These are phyloP conservation scores for Spergularia marina DNA, from an alignment of 148 eudicot genomes.

Conservation along the genomic window DNA sequence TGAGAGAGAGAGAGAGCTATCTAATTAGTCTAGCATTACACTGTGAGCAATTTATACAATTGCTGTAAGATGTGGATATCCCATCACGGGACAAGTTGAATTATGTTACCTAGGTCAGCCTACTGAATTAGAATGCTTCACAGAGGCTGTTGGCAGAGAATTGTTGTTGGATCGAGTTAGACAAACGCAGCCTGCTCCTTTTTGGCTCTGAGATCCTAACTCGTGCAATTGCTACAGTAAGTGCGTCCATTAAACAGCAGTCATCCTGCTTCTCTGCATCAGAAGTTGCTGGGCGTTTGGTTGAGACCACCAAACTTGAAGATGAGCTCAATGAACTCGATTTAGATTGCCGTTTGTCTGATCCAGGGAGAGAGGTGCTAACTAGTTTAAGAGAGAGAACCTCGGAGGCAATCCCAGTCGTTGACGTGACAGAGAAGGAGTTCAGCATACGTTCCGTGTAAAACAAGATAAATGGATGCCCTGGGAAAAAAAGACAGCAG, in stretches of 20 bases:
- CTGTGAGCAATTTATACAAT: slow-evolving; percentile 11
- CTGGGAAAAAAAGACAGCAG: slow-evolving; percentile 33
- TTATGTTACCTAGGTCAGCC: slow-evolving; percentile 11
- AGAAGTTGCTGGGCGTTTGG: slow-evolving; percentile 16
- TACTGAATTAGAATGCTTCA: slow-evolving; percentile 48
- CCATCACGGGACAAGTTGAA: slow-evolving; percentile 7
- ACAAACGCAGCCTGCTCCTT: slow-evolving; percentile 49
- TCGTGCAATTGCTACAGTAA: slow-evolving; percentile 60
- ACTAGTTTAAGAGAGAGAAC: slow-evolving; percentile 23
- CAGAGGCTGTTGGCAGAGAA: slow-evolving; percentile 63
- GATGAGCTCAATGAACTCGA: slow-evolving; percentile 20
- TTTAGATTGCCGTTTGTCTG: slow-evolving; percentile 23
- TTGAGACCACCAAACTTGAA: slow-evolving; percentile 25
- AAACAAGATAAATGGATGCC: slow-evolving; percentile 90
- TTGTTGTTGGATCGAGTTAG: slow-evolving; percentile 50
- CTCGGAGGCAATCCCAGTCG: slow-evolving; percentile 33
- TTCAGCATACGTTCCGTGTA: slow-evolving; percentile 61
- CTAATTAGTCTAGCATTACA: slow-evolving; percentile 2
- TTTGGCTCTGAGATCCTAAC: slow-evolving; percentile 63
- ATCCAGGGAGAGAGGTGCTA: slow-evolving; percentile 35
- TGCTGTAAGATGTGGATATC: background rate
- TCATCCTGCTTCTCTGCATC: slow-evolving; percentile 44
- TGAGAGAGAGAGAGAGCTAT: background rate
- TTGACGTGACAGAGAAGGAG: slow-evolving; percentile 50
- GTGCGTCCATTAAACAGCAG: slow-evolving; percentile 51